phyloP scores from a whole-genome alignment of 2,329 filamentous ascomycete genomes.

The Talaromyces sp. region DNA sequence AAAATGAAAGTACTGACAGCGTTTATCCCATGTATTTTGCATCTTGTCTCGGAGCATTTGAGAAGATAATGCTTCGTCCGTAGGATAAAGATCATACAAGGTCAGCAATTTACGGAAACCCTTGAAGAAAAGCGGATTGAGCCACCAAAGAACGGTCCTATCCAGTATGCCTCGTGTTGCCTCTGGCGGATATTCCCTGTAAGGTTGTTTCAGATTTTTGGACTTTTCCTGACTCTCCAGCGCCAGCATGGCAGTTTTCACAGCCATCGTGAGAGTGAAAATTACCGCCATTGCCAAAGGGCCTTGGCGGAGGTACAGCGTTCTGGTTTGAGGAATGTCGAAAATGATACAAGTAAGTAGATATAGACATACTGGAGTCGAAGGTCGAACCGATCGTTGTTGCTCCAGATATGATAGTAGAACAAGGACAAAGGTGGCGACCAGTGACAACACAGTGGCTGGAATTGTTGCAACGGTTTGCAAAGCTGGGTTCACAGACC shows the following conservation, averaged over 20 bases:
- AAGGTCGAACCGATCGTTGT: conserved; percentile 7
- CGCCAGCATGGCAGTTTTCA: conserved; percentile 2
- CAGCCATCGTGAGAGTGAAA: background rate
- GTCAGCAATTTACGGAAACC: conserved; percentile 8
- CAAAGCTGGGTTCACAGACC: background rate
- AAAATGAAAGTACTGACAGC: background rate
- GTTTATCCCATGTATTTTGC: background rate
- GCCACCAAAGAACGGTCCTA: conserved; percentile 6
- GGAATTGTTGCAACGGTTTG: conserved; percentile 34
- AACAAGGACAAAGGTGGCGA: conserved; percentile 14
- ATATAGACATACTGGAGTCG: background rate
- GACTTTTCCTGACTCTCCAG: conserved; percentile 3
- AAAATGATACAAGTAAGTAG: conserved; percentile 1
- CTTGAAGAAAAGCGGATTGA: background rate
- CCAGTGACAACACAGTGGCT: conserved; percentile 28
- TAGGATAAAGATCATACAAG: conserved; percentile 2
- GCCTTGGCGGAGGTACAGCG: background rate
- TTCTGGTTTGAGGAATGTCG: conserved; percentile 8
- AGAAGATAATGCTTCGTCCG: background rate
- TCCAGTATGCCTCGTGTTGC: conserved; percentile 3
- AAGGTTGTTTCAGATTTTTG: background rate
- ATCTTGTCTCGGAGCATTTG: background rate
- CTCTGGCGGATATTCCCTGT: conserved; percentile 1
- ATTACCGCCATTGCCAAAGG: background rate
- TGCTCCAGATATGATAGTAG: conserved; percentile 12